Base-by-base conservation (phyloP, 495 filamentous ascomycete species). In the Lepraria neglecta region DNA sequence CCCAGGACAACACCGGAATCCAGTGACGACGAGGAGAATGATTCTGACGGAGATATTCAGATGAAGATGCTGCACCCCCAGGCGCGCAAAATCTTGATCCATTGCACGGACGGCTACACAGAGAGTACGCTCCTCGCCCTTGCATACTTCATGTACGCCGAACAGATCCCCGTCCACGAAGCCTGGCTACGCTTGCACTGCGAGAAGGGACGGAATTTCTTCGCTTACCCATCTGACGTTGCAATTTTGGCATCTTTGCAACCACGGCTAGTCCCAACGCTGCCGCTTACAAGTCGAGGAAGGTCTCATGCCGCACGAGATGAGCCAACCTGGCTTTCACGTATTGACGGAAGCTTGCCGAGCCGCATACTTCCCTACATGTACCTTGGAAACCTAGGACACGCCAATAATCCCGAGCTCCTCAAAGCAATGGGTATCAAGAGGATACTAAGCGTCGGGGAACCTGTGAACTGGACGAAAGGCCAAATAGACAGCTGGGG, bases 101-200 rank as follows among this genome's bases (percentile, higher is more conserved):
- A 97, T 71, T 97, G 94, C 71, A 84, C 86, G 2, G 94, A 98
- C 74, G 94, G 94, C 28, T 98, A 98, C 71, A 98, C 94, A 9
- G 94, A 98, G 69, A 92, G 87, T 10, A 89, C 92, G 2, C 74
- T 97, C 56, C 78, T 98, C 4, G 90, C 79, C 12, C 80, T 97
- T 40, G 89, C 92, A 24, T 98, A 97, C 72, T 87, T 84, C 72
- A 95, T 92, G 81, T 97, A 88, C 70, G 84, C 88, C 33, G 87
- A 95, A 59, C 88, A 89, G 6, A 76, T 87, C 10, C 84, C 92
- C 0, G 82, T 88, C 0, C 86, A 90, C 35, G 82, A 87, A 15
- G 92, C 94, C 19, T 97, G 92, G 92, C 77, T 97, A 17, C 78
- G 83, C 60, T 76, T 98, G 44, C 94, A 98, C 67, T 84, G 84